Conservation (phyloP, 345 rosid species). For the Eucalyptus curtisii region DNA sequence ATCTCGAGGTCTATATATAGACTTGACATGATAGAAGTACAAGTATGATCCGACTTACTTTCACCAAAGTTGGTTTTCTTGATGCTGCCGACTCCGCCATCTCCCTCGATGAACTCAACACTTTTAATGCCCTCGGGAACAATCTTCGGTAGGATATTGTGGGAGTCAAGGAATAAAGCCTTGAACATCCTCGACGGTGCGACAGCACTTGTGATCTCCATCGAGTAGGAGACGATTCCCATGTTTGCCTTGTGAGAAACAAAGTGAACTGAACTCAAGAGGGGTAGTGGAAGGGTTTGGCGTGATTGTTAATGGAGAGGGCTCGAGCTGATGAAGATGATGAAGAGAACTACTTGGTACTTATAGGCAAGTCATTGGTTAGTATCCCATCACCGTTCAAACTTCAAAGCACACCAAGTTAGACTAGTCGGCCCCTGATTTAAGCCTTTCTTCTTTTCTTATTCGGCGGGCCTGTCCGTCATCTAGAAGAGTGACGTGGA, state of each 20-base stretch:
- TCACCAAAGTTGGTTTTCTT: neutral
- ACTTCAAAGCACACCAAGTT: neutral
- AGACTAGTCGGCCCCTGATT: neutral
- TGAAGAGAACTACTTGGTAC: neutral
- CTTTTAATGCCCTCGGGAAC: neutral
- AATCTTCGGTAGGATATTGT: neutral
- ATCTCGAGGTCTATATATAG: fast-evolving
- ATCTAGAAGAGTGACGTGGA: neutral
- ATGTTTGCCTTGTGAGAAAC: neutral
- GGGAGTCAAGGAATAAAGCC: neutral
- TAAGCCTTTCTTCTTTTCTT: neutral
- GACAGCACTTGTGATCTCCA: neutral
- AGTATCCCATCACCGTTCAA: neutral
- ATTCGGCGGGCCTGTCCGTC: neutral
- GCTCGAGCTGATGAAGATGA: neutral
- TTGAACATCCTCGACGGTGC: neutral
- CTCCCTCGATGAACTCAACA: neutral
- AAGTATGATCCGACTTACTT: neutral
- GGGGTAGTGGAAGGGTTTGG: neutral
- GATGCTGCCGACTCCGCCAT: neutral
- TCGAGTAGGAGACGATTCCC: neutral
- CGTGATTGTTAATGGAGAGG: neutral
- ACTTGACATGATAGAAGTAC: neutral
- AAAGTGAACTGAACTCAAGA: neutral
- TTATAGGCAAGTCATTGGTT: neutral